Evolutionary conservation across 2,329 filamentous ascomycete species (phyloP).

Genomic region (Penicillium sp.): DNA sequence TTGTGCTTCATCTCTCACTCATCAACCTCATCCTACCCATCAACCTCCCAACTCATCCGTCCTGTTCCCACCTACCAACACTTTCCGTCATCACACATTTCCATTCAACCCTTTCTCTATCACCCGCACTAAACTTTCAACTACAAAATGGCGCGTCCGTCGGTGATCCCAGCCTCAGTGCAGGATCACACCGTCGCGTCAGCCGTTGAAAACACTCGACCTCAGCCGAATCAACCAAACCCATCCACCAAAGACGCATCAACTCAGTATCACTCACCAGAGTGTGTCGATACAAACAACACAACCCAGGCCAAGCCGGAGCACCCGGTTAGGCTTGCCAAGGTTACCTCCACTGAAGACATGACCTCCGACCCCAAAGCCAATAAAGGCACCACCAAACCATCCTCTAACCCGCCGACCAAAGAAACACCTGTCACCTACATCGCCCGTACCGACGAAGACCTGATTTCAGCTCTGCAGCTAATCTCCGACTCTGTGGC

Average conservation of each 20-base stretch:
- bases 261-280: background rate
- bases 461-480: slow-evolving; percentile 63
- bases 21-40: background rate
- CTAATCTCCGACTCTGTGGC: slow-evolving; percentile 77
- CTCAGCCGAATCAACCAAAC: background rate
- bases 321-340: too few relatives aligned
- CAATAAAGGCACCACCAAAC: background rate
- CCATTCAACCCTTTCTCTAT: background rate
- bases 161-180: background rate
- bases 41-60: background rate
- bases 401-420: background rate
- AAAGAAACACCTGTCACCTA: background rate
- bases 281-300: background rate
- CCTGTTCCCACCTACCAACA: background rate
- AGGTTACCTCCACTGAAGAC: background rate
- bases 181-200: background rate
- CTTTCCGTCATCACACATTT: too few relatives aligned
- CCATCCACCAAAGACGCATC: background rate
- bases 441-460: slow-evolving; percentile 38
- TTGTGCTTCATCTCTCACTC: background rate
- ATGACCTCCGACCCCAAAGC: background rate
- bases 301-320: too few relatives aligned
- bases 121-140: background rate
- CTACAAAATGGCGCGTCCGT: background rate
- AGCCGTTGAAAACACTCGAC: background rate